Evolutionary conservation across 2,329 filamentous ascomycete genomes (phyloP), one percentile per base, ranked within the genome.

Genomic region (Colletotrichum sansevieriae): DNA sequence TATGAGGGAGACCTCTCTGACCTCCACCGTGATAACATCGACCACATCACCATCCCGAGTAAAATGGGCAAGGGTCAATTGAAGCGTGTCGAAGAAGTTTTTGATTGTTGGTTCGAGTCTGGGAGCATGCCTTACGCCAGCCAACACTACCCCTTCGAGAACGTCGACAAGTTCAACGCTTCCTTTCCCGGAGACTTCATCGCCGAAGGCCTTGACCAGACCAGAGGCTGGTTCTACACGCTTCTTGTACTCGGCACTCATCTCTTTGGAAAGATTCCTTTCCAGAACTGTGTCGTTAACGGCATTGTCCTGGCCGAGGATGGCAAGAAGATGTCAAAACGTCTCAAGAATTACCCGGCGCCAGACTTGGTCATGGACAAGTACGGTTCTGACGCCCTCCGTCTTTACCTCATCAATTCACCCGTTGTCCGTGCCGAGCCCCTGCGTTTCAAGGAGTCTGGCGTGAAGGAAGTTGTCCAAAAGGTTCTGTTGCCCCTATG

Each of bases 311-410:
- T 98, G 46, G 95, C 95, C 1, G 94, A 97, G 78, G 94, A 97
- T 76, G 95, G 95, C 64, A 98, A 97, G 85, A 98, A 98, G 85
- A 98, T 98, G 95, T 97, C 94, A 7, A 98, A 98, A 82, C 90
- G 95, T 62, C 85, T 97, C 66, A 97, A 98, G 83, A 98, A 98
- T 81, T 98, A 97, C 79, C 95, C 95, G 0, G 94, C 97, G 75
- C 95, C 95, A 11, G 84, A 84, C 65, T 83, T 94, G 59, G 89
- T 98, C 73, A 96, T 98, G 86, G 83, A 92, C 66, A 92, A 92
- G 76, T 97, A 97, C 77, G 95, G 95, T 20, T 95, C 94, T 2
- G 95, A 98, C 81, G 94, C 95, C 35, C 88, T 98, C 57, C 91
- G 95, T 63, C 85, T 98, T n/a, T 98, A 98, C 77, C 87, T 98